Base-by-base conservation (phyloP, 306 rosid species). In the Vigna hirtella region DNA sequence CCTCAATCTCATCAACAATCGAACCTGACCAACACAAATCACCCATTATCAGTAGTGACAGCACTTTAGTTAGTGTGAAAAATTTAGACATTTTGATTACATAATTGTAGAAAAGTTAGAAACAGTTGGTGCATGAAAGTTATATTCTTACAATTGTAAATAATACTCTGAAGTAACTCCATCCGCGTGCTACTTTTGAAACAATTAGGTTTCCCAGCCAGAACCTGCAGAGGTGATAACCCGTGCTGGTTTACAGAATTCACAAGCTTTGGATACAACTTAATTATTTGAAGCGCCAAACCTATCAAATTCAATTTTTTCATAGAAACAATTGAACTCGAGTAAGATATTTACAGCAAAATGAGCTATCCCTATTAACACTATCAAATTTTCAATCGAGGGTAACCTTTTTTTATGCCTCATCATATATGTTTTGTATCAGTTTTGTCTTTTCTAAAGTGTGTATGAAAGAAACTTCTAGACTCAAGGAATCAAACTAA, bases 161-260 rank as follows among this genome's bases (percentile, higher is more conserved):
- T 28, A 56, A 83, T 30, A 73, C 49, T 30, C 28, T 83, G 74
- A 32, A 56, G 52, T 1, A 66, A 49, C 74, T 81, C 85, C 87
- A 86, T 80, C 48, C 82, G n/a, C 0, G 83, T 83, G 74, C 89
- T 48, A 70, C 87, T 86, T 81, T 32, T 49, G 71, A 83, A 86
- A 76, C 85, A 83, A 70, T 71, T 83, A 40, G 87, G 83, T 71
- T 86, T 86, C 59, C 51, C 66, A 45, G 89, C 87, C 49, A 86
- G 89, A 52, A 83, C 30, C 51, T 86, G 89, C 38, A 86, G 77
- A 62, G 89, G 85, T 36, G 85, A 48, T 42, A 68, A 49, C 0
- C 85, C 89, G 1, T 80, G 77, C 47, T 73, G 66, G 61, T 86
- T 86, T 8, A 50, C 71, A 56, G 48, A 59, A 45, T 56, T 61